Evolutionary conservation across 345 rosid species (phyloP), one percentile per base, ranked within the genome.

Genomic region (Moringa oleifera): DNA sequence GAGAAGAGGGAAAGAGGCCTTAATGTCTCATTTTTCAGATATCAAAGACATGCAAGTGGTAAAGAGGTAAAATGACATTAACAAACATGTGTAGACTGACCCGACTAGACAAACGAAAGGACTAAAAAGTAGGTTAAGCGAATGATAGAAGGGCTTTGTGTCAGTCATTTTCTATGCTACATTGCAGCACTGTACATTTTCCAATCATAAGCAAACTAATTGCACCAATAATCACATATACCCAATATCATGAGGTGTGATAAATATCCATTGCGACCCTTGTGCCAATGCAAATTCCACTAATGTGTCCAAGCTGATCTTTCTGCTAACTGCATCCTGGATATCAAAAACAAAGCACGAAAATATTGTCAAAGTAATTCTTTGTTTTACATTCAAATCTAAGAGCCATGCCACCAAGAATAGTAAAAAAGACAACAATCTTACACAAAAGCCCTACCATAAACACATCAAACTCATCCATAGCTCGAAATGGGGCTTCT

Each of bases 381-480:
- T 2, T 28, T 28, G 5, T 28, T 28, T 28, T 28, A 41, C 47
- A 41, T 41, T 41, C 12, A 41, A 1, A 41, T 41, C 12, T 41
- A 7, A 41, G 12, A 41, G 13, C 13, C 47, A 41, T 41, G 47
- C 12, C 47, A 22, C 19, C n/a, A 52, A 17, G 49, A 25, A 17
- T 31, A 61, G 28, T 20, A 31, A 18, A 28, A 23, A 66, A 23
- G 37, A 54, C 9, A 9, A 41, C 47, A 41, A 41, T 15, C 47
- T 41, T 41, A 15, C 25, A 11, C 20, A 24, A 25, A 62, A 64
- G n/a, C 53, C 65, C 58, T 79, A 88, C 99, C 99, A 94, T 94
- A 68, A 94, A 94, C 47, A 94, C 97, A 75, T 94, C 97, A 77
- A 94, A 94, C 75, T 94, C 99, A 54, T 90, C 99, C 99, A 94